phyloP scores from a whole-genome alignment of 2,329 filamentous ascomycete genomes.

The Botrytis galanthina region DNA sequence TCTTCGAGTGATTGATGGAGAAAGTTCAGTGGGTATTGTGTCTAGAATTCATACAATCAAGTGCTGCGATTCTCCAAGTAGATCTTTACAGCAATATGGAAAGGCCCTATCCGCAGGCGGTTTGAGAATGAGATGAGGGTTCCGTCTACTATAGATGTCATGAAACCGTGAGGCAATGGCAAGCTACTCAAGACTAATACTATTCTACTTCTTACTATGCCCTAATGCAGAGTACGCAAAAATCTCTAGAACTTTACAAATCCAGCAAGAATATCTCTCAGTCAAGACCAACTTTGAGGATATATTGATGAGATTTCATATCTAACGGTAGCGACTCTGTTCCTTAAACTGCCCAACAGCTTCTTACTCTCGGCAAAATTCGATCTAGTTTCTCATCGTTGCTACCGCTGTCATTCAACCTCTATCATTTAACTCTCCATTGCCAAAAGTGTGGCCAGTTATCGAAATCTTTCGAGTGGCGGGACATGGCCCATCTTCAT shows the following conservation, averaged over 20 bases:
- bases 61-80: not conserved
- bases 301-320: not conserved
- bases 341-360: not conserved
- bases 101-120: not conserved
- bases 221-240: not conserved
- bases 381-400: not conserved
- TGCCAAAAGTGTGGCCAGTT: not conserved
- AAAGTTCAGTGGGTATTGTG: not conserved
- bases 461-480: not conserved
- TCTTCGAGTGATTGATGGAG: not conserved
- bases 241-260: too few species aligned
- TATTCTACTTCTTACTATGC: not conserved
- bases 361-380: too few species aligned
- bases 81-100: not conserved
- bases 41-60: not conserved
- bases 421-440: too few species aligned
- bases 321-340: not conserved
- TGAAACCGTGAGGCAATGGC: not conserved
- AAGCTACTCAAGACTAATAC: too few species aligned
- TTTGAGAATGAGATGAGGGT: not conserved
- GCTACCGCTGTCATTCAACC: too few species aligned
- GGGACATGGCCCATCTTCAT: not conserved
- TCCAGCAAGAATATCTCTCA: not conserved
- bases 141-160: not conserved
- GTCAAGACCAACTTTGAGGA: not conserved